A percentile compares a stretch with the other conserved stretches of the same genome.
Evolutionary conservation across 805 yeast genomes (phyloP).

Genomic region (Saccharomycopsis malanga): DNA sequence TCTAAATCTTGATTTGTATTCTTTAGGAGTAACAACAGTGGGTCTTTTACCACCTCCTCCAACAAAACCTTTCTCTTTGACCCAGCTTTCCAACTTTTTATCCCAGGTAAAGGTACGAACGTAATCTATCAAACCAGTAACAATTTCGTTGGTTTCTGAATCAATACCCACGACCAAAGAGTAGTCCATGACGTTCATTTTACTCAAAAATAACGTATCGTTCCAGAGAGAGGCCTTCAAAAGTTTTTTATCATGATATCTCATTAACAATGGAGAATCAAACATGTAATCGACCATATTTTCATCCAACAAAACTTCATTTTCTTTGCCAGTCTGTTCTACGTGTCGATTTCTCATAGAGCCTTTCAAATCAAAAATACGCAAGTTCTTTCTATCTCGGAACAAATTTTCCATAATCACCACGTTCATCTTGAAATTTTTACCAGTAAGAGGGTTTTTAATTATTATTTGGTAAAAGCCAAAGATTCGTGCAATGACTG

Average conservation of each 20-base stretch:
- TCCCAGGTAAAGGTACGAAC: conserved; percentile 97
- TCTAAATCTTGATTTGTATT: conserved; percentile 86
- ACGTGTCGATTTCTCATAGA: conserved; percentile 97
- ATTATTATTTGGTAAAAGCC: conserved; percentile 94
- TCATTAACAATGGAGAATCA: conserved; percentile 89
- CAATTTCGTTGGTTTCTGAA: conserved; percentile 47
- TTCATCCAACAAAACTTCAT: conserved; percentile 91
- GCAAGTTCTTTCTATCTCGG: conserved; percentile 68
- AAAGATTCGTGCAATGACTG: conserved; percentile 88
- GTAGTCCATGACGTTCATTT: conserved; percentile 98
- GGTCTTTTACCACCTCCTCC: conserved; percentile 88
- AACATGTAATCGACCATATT: conserved; percentile 97
- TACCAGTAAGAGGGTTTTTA: conserved; percentile 67
- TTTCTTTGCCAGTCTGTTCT: conserved; percentile 89
- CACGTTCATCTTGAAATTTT: conserved; percentile 77
- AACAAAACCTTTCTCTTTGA: conserved; percentile 86
- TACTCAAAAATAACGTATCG: conserved; percentile 86
- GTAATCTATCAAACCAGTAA: conserved; percentile 92
- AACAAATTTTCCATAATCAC: conserved; percentile 93
- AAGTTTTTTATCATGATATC: conserved; percentile 83
- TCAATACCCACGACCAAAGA: conserved; percentile 92
- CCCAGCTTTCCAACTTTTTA: conserved; percentile 97
- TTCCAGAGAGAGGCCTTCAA: conserved; percentile 87
- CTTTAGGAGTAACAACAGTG: conserved; percentile 93
- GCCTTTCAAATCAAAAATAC: conserved; percentile 93